Conservation (phyloP, 345 rosid species). For the Heritiera littoralis region DNA sequence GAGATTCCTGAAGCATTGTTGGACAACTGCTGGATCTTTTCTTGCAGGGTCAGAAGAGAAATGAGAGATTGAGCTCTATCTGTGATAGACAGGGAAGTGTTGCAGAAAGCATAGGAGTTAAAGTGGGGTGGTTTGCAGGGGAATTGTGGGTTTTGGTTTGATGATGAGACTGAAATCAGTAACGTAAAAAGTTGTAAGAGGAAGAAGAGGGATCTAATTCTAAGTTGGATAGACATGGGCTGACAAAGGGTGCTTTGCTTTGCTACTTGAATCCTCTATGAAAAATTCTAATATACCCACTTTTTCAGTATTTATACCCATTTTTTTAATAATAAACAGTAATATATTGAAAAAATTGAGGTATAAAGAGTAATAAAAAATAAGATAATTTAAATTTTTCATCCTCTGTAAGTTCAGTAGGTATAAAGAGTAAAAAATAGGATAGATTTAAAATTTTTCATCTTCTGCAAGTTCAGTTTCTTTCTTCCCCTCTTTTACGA, state of each 20-base stretch:
- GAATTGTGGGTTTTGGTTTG: constrained; percentile 31
- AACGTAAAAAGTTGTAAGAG: constrained; percentile 7
- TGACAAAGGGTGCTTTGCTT: background rate
- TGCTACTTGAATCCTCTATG: too few species aligned
- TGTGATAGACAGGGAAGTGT: constrained; percentile 51
- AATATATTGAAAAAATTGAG: too few species aligned
- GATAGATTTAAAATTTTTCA: too few species aligned
- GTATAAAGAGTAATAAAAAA: too few species aligned
- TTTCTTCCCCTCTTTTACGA: background rate
- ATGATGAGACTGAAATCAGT: constrained; percentile 13
- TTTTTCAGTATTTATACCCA: too few species aligned
- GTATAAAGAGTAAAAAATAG: too few species aligned
- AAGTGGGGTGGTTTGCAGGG: constrained; percentile 62
- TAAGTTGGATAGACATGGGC: background rate
- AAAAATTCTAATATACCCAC: too few species aligned
- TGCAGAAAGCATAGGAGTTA: constrained; percentile 62
- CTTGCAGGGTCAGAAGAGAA: constrained; percentile 68
- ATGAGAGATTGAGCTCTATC: constrained; percentile 67
- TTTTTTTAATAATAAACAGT: too few species aligned
- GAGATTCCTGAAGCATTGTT: constrained; percentile 68
- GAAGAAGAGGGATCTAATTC: constrained; percentile 15
- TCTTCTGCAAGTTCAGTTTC: too few species aligned
- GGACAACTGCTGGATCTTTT: constrained; percentile 70
- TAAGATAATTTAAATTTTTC: too few species aligned
- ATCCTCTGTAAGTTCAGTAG: too few species aligned